Evolutionary conservation across 1,284 basidiomycete genomes (phyloP), one percentile per base, ranked within the genome.

Genomic region (Irpex rosettiformis): DNA sequence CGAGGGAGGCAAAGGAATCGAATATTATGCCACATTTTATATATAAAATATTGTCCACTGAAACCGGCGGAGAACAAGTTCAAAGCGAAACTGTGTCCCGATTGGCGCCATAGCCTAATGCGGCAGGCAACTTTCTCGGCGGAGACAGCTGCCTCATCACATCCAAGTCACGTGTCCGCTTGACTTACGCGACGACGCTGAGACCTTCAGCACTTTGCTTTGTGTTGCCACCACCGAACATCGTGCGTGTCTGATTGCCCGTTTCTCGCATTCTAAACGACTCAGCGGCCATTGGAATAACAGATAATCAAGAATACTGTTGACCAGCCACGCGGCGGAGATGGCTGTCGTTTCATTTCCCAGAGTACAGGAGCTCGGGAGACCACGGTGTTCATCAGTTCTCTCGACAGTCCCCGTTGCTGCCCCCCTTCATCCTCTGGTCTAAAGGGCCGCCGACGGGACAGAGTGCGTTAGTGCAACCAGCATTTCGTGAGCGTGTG

Each of bases 11-110:
- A 13, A 28, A 51, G 21, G 48, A 28, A 24, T 25, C 13, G 43
- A 28, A 18, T 51, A 16, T 18, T n/a, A n/a, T n/a, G n/a, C n/a
- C n/a, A n/a, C 48, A 51, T 51, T 51, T 27, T 51, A 51, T 51
- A 51, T 28, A 24, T 11, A 51, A 7, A 24, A 51, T 47, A 10
- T 10, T 16, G 33, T 37, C 11, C 33, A 22, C 13, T 45, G 13
- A n/a, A 45, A 18, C 43, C 43, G 43, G 43, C 43, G 43, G 43
- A 45, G 43, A 37, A 37, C 33, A 37, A 16, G 33, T 37, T 37
- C 43, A 45, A 18, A 45, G 43, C 43, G 43, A 45, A n/a, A n/a
- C n/a, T 22, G n/a, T 18, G 13, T 18, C 43, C 43, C 43, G 43
- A 45, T 45, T 37, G 33, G 33, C 33, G 33, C 33, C 33, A 37